Conservation (phyloP, 2,329 filamentous ascomycete genomes). For the Aspergillus sp. region DNA sequence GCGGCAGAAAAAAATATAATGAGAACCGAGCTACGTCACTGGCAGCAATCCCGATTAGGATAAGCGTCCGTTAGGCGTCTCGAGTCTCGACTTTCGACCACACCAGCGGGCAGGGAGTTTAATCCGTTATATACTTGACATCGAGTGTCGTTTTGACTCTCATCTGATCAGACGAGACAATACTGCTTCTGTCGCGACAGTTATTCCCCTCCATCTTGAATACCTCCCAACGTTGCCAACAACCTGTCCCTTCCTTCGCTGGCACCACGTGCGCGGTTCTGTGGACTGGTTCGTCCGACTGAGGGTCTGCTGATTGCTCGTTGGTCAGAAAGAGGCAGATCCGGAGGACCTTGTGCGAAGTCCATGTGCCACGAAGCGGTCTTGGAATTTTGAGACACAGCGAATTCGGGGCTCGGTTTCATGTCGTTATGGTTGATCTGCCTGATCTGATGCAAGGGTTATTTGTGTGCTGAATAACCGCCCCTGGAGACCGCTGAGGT, state of each 20-base stretch:
- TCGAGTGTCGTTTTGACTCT: neutral
- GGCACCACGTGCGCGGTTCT: conserved; percentile 11
- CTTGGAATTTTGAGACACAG: neutral
- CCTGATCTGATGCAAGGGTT: neutral
- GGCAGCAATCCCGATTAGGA: conserved; percentile 7
- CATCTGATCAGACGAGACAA: neutral
- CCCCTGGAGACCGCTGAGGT: neutral
- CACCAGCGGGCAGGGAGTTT: neutral
- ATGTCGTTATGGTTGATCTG: neutral
- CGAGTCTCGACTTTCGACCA: neutral
- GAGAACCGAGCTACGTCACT: conserved; percentile 12
- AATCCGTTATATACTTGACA: neutral
- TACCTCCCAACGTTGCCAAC: neutral
- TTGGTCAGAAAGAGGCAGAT: conserved; percentile 1
- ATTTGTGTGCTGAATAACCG: neutral
- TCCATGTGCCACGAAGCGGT: neutral
- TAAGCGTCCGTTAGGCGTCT: conserved; percentile 9
- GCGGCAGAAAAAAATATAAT: neutral
- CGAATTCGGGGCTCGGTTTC: neutral
- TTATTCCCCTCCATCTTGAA: neutral
- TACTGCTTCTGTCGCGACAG: neutral
- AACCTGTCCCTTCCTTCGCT: conserved; percentile 8
- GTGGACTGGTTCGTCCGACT: conserved; percentile 1
- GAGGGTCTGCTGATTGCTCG: conserved; percentile 4
- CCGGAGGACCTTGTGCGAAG: conserved; percentile 4